A percentile compares a stretch with the other conserved stretches of the same genome.
Evolutionary conservation across 2,329 filamentous ascomycete species (phyloP).

Genomic region (Basipetospora chlamydospora): DNA sequence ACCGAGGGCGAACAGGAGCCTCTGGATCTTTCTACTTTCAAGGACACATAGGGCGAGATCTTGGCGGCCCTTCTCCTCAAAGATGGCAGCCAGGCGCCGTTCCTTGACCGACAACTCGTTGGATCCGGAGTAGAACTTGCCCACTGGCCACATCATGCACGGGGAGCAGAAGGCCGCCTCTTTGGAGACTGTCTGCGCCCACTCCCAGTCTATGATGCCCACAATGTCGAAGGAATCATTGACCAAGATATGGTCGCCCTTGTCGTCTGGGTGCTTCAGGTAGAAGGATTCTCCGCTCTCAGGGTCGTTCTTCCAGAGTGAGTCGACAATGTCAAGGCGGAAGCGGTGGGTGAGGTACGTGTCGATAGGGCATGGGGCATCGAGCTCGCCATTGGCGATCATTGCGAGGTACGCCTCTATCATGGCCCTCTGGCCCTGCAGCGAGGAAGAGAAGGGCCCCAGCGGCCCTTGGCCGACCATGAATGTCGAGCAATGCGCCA

Average conservation of each 20-base stretch:
- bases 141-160: conserved; percentile 20
- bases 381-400: conserved; percentile 14
- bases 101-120: conserved; percentile 14
- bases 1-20: too few relatives aligned
- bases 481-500: conserved; percentile 11
- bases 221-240: conserved; percentile 24
- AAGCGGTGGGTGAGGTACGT: conserved; percentile 9
- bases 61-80: conserved; percentile 10
- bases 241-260: conserved; percentile 28
- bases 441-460: conserved; percentile 13
- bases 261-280: conserved; percentile 29
- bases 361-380: conserved; percentile 9
- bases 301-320: not conserved
- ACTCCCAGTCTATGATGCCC: conserved; percentile 30
- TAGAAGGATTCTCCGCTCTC: conserved; percentile 13
- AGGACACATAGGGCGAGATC: too few relatives aligned
- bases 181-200: conserved; percentile 15
- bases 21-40: too few relatives aligned
- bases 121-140: conserved; percentile 16
- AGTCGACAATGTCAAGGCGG: not conserved
- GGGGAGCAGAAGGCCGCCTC: conserved; percentile 18
- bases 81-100: conserved; percentile 11
- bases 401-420: conserved; percentile 12
- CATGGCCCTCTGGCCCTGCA: conserved; percentile 8
- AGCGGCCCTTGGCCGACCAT: conserved; percentile 5